Conservation (phyloP, 106 monocot genomes). For the Dendrobium nobile region DNA sequence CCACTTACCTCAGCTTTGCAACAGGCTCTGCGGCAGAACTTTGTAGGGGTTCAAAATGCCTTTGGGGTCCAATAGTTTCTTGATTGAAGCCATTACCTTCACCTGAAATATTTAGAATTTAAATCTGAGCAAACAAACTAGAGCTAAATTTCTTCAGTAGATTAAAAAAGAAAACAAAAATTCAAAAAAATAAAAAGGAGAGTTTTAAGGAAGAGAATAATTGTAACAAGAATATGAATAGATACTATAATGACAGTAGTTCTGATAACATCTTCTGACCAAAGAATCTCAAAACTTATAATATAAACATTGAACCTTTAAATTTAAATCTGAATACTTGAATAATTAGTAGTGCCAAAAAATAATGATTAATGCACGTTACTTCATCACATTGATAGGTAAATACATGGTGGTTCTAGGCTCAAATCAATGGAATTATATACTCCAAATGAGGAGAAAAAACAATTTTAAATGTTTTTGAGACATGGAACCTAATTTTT, state of each 20-base stretch:
- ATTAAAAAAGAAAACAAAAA: neutral
- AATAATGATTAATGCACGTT: neutral
- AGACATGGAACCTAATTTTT: too few species aligned
- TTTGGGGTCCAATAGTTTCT: constrained; percentile 81
- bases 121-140: neutral
- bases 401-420: neutral
- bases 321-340: neutral
- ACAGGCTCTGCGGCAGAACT: constrained; percentile 56
- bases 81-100: constrained; percentile 72
- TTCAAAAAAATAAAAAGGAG: neutral
- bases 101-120: constrained; percentile 35
- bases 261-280: too few species aligned
- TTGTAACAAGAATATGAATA: neutral
- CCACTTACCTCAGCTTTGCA: constrained; percentile 20
- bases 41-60: constrained; percentile 93
- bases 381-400: neutral
- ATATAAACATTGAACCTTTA: neutral
- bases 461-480: too few species aligned
- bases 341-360: neutral
- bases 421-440: neutral
- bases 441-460: neutral
- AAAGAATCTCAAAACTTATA: neutral
- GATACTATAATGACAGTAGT: neutral
- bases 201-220: neutral
- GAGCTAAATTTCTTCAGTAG: neutral